Percentiles rank a stretch among this genome's conserved stretches.
Conservation (phyloP, 2,329 filamentous ascomycete genomes). For the Neurospora sp. region DNA sequence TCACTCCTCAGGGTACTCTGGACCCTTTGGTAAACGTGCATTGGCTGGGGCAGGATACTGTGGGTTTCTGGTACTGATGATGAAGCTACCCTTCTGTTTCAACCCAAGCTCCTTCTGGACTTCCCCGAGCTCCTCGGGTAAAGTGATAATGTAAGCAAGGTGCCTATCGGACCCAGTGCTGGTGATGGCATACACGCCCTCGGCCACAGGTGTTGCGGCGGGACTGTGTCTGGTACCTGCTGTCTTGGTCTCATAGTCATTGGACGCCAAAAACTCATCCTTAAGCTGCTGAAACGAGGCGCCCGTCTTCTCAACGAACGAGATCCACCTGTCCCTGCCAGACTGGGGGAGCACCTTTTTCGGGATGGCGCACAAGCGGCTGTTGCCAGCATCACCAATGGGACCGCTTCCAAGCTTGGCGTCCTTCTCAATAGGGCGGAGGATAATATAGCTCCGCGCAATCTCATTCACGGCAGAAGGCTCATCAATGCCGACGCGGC, state of each 20-base stretch:
- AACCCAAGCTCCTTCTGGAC: constrained; percentile 70
- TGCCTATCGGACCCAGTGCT: constrained; percentile 63
- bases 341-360: constrained; percentile 74
- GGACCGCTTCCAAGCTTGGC: constrained; percentile 50
- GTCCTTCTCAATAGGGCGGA: constrained; percentile 62
- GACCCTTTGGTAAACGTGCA: constrained; percentile 50
- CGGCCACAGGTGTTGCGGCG: constrained; percentile 64
- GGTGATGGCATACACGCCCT: constrained; percentile 77
- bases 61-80: constrained; percentile 74
- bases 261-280: constrained; percentile 56
- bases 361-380: constrained; percentile 65
- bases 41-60: constrained; percentile 54
- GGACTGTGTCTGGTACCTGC: constrained; percentile 57
- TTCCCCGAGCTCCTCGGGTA: constrained; percentile 58
- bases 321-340: constrained; percentile 62
- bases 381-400: constrained; percentile 45
- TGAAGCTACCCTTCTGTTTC: constrained; percentile 61
- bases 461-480: constrained; percentile 62
- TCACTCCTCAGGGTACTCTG: constrained; percentile 52
- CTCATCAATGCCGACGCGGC: constrained; percentile 62
- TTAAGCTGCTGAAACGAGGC: constrained; percentile 59
- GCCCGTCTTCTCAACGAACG: constrained; percentile 69
- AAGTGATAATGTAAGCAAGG: constrained; percentile 68
- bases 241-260: constrained; percentile 68
- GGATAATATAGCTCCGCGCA: constrained; percentile 67